phyloP scores from a whole-genome alignment of 1,284 basidiomycete genomes.

The Ceratobasidium sp. region DNA sequence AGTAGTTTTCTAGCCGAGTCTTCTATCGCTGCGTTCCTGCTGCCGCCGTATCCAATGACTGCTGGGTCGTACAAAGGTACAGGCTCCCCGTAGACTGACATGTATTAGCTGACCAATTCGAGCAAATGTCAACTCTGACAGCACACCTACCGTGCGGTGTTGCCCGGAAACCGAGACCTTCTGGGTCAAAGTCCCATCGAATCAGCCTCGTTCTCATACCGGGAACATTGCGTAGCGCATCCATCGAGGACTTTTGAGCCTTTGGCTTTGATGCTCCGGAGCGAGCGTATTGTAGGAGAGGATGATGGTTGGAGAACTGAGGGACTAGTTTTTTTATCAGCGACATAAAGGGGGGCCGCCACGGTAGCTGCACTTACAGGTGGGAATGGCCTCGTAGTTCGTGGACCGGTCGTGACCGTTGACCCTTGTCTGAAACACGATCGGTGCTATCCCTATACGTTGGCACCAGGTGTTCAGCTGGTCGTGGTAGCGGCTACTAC shows the following conservation, averaged over 20 bases:
- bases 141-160: conserved; percentile 8
- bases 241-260: not conserved
- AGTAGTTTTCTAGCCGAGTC: conserved; percentile 7
- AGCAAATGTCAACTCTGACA: not conserved
- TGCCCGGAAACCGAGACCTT: not conserved
- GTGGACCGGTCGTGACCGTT: not conserved
- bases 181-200: conserved; percentile 5
- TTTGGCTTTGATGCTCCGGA: conserved; percentile 7
- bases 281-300: not conserved
- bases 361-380: conserved; percentile 17
- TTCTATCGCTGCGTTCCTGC: not conserved
- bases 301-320: not conserved
- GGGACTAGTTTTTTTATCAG: not conserved
- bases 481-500: conserved; percentile 4
- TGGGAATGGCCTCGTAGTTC: conserved; percentile 19
- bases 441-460: not conserved
- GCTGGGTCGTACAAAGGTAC: not conserved
- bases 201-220: not conserved
- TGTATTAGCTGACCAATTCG: not conserved
- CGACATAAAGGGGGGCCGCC: not conserved
- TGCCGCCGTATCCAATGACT: conserved; percentile 3
- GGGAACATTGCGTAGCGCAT: not conserved
- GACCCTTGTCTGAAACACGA: not conserved
- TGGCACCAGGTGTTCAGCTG: conserved; percentile 26
- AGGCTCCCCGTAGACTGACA: not conserved